These are phyloP conservation scores for Paraurostyla sp. DNA, from an alignment of 73 alveolate species.

Conservation along the genomic window DNA sequence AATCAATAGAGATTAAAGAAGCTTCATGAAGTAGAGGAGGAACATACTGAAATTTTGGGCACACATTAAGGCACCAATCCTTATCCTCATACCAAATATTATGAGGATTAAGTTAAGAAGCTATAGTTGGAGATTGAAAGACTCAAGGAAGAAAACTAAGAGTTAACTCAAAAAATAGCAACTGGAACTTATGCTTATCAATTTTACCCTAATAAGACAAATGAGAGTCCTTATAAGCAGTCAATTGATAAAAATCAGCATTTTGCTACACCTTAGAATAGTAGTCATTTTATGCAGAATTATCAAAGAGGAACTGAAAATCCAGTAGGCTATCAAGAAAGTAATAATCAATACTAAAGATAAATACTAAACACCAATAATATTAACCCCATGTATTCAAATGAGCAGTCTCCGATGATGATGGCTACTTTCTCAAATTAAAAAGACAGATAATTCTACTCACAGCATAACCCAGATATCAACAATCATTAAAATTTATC, in stretches of 20 bases:
- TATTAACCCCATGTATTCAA: neutral
- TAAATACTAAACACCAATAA: neutral
- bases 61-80: constrained; percentile 1
- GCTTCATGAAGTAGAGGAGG: constrained; percentile 27
- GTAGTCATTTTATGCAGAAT: neutral
- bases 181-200: neutral
- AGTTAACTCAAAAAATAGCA: constrained; percentile 19
- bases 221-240: constrained; percentile 14
- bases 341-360: neutral
- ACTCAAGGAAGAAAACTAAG: constrained; percentile 26
- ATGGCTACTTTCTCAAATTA: constrained; percentile 56
- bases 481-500: constrained; percentile 6
- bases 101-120: constrained; percentile 52
- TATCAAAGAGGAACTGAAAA: neutral
- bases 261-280: constrained; percentile 35
- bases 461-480: neutral
- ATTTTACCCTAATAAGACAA: neutral
- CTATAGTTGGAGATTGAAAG: constrained; percentile 12
- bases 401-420: constrained; percentile 48
- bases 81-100: constrained; percentile 13
- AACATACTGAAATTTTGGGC: constrained; percentile 33
- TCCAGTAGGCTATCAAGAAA: neutral
- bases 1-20: neutral
- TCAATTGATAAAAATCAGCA: neutral
- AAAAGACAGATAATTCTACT: constrained; percentile 33